Percentiles rank a stretch among this genome's conserved stretches.
phyloP scores from a whole-genome alignment of 345 rosid species.

The Salix purpurea region DNA sequence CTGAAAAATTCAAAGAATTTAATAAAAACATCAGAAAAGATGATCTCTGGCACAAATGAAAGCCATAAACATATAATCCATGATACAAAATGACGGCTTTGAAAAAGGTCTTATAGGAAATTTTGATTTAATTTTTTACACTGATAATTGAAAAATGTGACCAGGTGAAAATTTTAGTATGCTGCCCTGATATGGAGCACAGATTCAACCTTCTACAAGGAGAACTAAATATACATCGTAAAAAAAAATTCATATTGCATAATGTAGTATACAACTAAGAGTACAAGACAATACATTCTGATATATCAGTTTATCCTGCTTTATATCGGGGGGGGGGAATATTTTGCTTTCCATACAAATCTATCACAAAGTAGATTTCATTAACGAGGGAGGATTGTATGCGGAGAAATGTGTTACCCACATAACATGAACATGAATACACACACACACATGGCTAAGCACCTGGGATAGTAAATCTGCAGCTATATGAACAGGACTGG shows the following conservation, averaged over 20 bases:
- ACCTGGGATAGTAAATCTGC: conserved; percentile 96
- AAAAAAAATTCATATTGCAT: not conserved
- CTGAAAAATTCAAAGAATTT: conserved; percentile 34
- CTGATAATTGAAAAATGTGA: not conserved
- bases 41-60: not conserved
- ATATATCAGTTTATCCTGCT: not conserved
- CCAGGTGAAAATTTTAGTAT: not conserved
- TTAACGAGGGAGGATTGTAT: not conserved
- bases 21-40: not conserved
- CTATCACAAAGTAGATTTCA: not conserved
- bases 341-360: too few relatives aligned
- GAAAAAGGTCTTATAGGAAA: not conserved
- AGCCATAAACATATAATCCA: not conserved
- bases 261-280: too few relatives aligned
- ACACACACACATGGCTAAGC: not conserved
- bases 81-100: not conserved
- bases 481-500: conserved; percentile 85
- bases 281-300: not conserved
- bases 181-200: not conserved
- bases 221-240: not conserved
- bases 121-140: not conserved
- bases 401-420: not conserved
- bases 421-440: not conserved
- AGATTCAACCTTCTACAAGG: not conserved
- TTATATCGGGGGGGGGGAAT: too few relatives aligned